Percentiles rank a stretch among this genome's conserved stretches.
Evolutionary conservation across 1,139 yeast species (phyloP).

Genomic region (Starmera stellimalicola): DNA sequence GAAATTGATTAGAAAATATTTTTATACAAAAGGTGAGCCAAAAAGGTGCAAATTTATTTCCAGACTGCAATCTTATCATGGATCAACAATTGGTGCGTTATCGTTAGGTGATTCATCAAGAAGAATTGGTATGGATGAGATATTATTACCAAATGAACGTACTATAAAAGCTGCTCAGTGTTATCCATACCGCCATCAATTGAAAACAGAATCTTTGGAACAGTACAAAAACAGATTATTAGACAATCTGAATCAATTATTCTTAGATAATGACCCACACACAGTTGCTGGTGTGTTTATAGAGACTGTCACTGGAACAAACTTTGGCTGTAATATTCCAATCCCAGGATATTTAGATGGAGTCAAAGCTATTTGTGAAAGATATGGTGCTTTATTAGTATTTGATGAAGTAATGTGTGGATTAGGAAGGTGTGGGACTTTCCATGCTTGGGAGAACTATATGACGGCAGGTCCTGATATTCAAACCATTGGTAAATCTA

Average conservation of each 20-base stretch:
- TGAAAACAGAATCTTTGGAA: slow-evolving; percentile 37
- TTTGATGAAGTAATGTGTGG: slow-evolving; percentile 65
- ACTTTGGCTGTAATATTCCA: slow-evolving; percentile 48
- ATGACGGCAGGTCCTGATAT: slow-evolving; percentile 42
- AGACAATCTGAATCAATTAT: slow-evolving; percentile 37
- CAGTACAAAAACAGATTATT: slow-evolving; percentile 38
- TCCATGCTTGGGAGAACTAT: slow-evolving; percentile 46
- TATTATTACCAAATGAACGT: slow-evolving; percentile 30
- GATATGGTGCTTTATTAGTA: slow-evolving; percentile 47
- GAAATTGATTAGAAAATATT: slow-evolving; percentile 48
- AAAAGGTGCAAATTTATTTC: slow-evolving; percentile 42
- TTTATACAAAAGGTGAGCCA: slow-evolving; percentile 38
- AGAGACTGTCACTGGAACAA: slow-evolving; percentile 51
- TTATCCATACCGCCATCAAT: slow-evolving; percentile 41
- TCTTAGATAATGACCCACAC: slow-evolving; percentile 40
- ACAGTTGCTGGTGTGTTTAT: slow-evolving; percentile 44
- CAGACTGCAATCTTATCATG: slow-evolving; percentile 48
- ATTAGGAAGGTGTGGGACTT: slow-evolving; percentile 43
- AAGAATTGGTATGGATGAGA: slow-evolving; percentile 32
- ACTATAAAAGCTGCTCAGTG: slow-evolving; percentile 37
- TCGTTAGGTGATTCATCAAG: slow-evolving; percentile 38
- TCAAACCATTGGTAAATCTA: slow-evolving; percentile 53
- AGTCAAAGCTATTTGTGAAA: slow-evolving; percentile 41
- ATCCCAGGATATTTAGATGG: slow-evolving; percentile 51
- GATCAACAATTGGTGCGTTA: slow-evolving; percentile 46